Conservation (phyloP, 331 rosid species). For the Malus hybrid region DNA sequence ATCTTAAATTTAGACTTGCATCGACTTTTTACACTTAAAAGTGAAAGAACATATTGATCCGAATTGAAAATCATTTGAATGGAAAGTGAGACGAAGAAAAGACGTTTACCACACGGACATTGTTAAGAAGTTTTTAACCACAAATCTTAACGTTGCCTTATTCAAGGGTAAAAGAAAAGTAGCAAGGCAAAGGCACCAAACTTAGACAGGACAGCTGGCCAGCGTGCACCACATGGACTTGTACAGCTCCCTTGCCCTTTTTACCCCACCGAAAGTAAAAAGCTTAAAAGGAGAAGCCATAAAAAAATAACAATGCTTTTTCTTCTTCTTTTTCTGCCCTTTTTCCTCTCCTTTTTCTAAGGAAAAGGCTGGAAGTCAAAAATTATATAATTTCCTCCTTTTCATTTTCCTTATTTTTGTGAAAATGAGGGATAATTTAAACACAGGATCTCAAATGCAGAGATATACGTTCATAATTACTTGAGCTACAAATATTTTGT, state of each 20-base stretch:
- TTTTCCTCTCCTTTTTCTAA: background rate
- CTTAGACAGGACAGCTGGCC: background rate
- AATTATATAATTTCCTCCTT: too few species aligned
- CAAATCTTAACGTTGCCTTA: background rate
- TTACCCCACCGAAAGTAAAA: slow-evolving; percentile 24
- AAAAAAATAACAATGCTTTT: background rate
- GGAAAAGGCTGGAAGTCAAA: background rate
- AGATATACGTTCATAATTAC: too few species aligned
- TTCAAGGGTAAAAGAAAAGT: background rate
- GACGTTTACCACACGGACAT: background rate
- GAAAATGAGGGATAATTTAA: too few species aligned
- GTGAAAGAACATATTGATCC: background rate
- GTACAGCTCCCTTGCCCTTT: background rate
- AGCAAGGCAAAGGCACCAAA: background rate
- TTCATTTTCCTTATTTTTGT: too few species aligned
- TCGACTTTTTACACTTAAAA: background rate
- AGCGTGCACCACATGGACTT: background rate
- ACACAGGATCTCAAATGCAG: too few species aligned
- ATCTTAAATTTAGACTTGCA: background rate
- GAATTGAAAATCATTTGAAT: background rate
- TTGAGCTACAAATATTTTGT: too few species aligned
- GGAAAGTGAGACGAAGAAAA: too few species aligned
- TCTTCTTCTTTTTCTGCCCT: background rate
- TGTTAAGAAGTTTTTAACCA: background rate
- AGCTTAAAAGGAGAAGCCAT: background rate